Evolutionary conservation across 2,329 filamentous ascomycete genomes (phyloP).

Genomic region (Thyridium curvatum): DNA sequence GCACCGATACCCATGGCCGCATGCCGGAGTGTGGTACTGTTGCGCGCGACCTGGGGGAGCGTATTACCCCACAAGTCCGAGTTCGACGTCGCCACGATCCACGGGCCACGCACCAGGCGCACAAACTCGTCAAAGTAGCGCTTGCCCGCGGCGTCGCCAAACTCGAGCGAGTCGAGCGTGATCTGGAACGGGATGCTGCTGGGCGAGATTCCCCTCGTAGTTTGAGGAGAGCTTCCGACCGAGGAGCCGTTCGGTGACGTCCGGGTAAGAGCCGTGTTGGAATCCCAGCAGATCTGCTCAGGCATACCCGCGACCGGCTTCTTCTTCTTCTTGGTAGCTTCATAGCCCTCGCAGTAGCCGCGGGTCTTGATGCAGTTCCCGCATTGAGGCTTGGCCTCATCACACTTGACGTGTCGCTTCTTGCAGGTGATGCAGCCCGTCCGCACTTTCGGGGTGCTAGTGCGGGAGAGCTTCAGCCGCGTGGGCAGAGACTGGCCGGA

Average conservation of each 20-base stretch:
- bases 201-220: too few species aligned
- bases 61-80: conserved; percentile 25
- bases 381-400: conserved; percentile 21
- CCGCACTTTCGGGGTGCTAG: conserved; percentile 17
- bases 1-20: conserved; percentile 30
- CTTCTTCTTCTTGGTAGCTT: background rate
- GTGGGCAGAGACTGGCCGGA: conserved; percentile 24
- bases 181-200: background rate
- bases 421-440: conserved; percentile 20
- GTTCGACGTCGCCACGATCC: conserved; percentile 21
- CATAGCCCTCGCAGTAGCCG: conserved; percentile 22
- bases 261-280: too few species aligned
- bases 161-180: conserved; percentile 8
- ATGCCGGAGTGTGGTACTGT: conserved; percentile 25
- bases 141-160: conserved; percentile 12
- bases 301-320: too few species aligned
- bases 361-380: conserved; percentile 20
- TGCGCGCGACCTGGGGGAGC: conserved; percentile 24
- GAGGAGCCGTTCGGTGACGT: too few species aligned
- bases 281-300: too few species aligned
- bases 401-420: conserved; percentile 16
- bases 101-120: conserved; percentile 11
- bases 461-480: conserved; percentile 10
- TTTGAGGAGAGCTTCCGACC: too few species aligned
- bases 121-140: conserved; percentile 20